A percentile compares a stretch with the other conserved stretches of the same genome.
These are phyloP conservation scores for Cutaneotrichosporon sp. DNA, from an alignment of 1,284 basidiomycete genomes.

Conservation along the genomic window DNA sequence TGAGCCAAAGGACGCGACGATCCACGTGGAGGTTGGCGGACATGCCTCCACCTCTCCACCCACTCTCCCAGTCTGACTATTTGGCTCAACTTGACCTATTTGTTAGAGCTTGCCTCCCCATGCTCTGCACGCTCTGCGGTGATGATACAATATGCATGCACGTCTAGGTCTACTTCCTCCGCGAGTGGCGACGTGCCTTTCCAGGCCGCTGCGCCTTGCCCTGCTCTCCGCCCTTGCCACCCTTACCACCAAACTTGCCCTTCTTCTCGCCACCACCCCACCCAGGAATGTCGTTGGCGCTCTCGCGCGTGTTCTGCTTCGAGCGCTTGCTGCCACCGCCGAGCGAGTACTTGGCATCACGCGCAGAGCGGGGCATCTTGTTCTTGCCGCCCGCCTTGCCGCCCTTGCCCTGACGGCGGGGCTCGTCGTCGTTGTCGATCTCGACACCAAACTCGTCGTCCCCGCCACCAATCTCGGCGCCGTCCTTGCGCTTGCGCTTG, in stretches of 20 bases:
- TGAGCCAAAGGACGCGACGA: background rate
- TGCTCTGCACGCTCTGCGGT: background rate
- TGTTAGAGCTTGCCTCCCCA: too few species aligned
- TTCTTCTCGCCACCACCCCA: constrained; percentile 50
- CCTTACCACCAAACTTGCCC: constrained; percentile 50
- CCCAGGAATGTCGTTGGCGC: constrained; percentile 68
- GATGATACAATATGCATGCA: constrained; percentile 9
- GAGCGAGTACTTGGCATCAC: constrained; percentile 78
- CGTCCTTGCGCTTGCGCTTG: constrained; percentile 85
- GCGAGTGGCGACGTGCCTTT: constrained; percentile 32
- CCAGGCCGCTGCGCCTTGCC: constrained; percentile 34
- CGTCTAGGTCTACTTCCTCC: constrained; percentile 16
- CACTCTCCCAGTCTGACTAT: background rate
- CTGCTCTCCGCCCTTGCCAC: constrained; percentile 34
- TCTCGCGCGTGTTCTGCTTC: constrained; percentile 77
- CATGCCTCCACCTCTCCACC: background rate
- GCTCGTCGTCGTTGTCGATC: constrained; percentile 20
- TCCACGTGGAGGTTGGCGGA: background rate
- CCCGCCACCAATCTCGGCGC: constrained; percentile 66
- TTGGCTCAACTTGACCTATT: too few species aligned
- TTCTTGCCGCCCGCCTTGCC: constrained; percentile 38
- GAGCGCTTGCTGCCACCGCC: constrained; percentile 63
- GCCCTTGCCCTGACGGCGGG: constrained; percentile 35
- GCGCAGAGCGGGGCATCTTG: constrained; percentile 62
- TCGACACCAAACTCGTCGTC: constrained; percentile 37